Percentiles rank a stretch among this genome's conserved stretches.
phyloP scores from a whole-genome alignment of 768 basidiomycete species.

The Suillus sp. region DNA sequence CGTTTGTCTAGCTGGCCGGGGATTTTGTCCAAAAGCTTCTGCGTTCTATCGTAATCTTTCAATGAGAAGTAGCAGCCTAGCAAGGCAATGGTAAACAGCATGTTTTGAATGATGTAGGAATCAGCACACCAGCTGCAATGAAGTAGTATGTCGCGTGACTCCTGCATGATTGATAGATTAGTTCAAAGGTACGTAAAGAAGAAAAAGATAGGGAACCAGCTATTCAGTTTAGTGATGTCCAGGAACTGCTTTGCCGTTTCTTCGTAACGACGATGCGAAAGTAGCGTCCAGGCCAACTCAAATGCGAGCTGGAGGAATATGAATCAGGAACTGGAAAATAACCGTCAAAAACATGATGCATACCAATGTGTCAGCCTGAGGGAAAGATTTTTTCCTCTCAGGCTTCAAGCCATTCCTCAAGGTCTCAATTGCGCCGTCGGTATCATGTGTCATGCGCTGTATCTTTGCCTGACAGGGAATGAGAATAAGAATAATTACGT shows the following conservation, averaged over 20 bases:
- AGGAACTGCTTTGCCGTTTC: constrained; percentile 72
- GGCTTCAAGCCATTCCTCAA: constrained; percentile 59
- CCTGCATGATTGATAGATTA: constrained; percentile 39
- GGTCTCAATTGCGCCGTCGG: constrained; percentile 64
- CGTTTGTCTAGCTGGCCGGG: constrained; percentile 59
- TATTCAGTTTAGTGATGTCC: constrained; percentile 64
- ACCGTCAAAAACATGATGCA: constrained; percentile 18
- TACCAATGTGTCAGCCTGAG: constrained; percentile 74
- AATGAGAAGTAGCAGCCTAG: constrained; percentile 65
- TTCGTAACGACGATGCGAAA: constrained; percentile 62
- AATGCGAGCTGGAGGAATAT: constrained; percentile 56
- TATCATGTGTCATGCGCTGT: constrained; percentile 66
- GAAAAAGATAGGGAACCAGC: constrained; percentile 47
- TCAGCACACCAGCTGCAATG: constrained; percentile 59
- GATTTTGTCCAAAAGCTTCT: constrained; percentile 61
- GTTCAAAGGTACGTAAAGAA: not conserved
- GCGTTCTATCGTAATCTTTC: constrained; percentile 57
- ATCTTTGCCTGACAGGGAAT: constrained; percentile 61
- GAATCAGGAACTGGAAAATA: not conserved
- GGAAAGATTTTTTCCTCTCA: constrained; percentile 55
- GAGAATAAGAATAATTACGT: not conserved
- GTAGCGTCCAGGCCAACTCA: constrained; percentile 77
- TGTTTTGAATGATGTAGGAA: constrained; percentile 4
- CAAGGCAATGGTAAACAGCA: not conserved
- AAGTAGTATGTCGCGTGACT: constrained; percentile 81